phyloP scores from a whole-genome alignment of 1,284 basidiomycete species.

The Pseudozyma pruni region DNA sequence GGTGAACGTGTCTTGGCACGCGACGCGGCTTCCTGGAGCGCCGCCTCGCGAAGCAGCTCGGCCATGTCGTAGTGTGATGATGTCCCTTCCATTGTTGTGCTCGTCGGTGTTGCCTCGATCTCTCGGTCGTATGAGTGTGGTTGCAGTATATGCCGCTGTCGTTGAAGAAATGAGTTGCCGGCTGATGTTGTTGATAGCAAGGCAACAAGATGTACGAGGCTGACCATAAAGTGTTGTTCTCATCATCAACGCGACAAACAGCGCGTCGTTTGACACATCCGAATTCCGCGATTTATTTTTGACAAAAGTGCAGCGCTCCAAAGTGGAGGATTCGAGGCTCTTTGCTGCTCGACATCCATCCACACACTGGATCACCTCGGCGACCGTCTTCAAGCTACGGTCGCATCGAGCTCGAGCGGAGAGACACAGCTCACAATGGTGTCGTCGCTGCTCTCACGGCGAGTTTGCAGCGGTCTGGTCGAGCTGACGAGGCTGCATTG shows the following conservation, averaged over 20 bases:
- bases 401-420: not conserved
- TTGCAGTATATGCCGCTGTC: not conserved
- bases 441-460: not conserved
- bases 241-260: conserved; percentile 16
- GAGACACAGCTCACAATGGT: not conserved
- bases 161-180: not conserved
- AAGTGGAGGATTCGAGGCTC: conserved; percentile 25
- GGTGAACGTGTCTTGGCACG: conserved; percentile 33
- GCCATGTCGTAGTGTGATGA: conserved; percentile 27
- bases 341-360: conserved; percentile 2
- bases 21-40: conserved; percentile 35
- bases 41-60: conserved; percentile 32
- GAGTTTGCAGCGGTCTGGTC: not conserved
- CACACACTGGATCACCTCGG: not conserved
- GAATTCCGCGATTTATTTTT: conserved; percentile 22
- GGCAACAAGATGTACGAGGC: not conserved
- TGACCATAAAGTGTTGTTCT: conserved; percentile 33
- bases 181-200: not conserved
- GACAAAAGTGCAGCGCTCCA: not conserved
- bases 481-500: not conserved
- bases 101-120: too few species aligned
- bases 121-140: not conserved
- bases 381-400: too few species aligned
- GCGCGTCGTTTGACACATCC: conserved; percentile 20
- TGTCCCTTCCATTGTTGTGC: conserved; percentile 23